Evolutionary conservation across 192 early-diverging fungal genomes (phyloP).

Genomic region (Entomortierella beljakovae): DNA sequence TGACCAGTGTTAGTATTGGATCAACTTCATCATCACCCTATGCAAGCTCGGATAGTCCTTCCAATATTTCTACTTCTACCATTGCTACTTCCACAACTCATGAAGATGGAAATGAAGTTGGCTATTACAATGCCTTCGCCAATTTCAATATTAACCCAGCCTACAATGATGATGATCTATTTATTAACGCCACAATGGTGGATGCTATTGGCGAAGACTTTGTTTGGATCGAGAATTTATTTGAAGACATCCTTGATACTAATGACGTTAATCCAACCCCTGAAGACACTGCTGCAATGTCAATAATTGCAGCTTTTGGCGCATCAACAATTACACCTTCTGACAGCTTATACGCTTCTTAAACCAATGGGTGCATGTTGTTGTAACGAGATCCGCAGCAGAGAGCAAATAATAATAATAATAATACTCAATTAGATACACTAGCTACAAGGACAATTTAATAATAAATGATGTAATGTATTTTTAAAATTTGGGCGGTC

Average conservation of each 20-base stretch:
- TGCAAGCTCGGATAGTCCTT: constrained; percentile 10
- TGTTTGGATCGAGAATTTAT: constrained; percentile 53
- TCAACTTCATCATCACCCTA: constrained; percentile 38
- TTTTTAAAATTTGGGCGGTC: too few species aligned
- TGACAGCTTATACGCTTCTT: too few species aligned
- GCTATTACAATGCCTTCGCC: constrained; percentile 44
- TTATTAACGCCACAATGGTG: constrained; percentile 50
- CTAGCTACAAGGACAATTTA: too few species aligned
- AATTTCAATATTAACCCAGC: constrained; percentile 42
- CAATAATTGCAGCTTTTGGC: constrained; percentile 39
- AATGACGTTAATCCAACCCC: constrained; percentile 32
- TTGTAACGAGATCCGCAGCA: too few species aligned
- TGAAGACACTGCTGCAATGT: constrained; percentile 48
- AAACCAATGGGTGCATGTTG: too few species aligned
- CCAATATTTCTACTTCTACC: constrained; percentile 10
- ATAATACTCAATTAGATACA: too few species aligned
- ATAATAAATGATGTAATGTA: too few species aligned
- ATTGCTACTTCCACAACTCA: constrained; percentile 46
- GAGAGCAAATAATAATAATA: too few species aligned
- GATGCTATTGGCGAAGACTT: constrained; percentile 50
- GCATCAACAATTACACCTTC: neutral
- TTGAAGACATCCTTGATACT: too few species aligned
- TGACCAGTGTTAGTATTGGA: constrained; percentile 23
- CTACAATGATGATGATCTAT: constrained; percentile 46
- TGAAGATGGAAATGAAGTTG: constrained; percentile 51